Conservation (phyloP, 768 basidiomycete genomes). For the Tulasnella sp. region DNA sequence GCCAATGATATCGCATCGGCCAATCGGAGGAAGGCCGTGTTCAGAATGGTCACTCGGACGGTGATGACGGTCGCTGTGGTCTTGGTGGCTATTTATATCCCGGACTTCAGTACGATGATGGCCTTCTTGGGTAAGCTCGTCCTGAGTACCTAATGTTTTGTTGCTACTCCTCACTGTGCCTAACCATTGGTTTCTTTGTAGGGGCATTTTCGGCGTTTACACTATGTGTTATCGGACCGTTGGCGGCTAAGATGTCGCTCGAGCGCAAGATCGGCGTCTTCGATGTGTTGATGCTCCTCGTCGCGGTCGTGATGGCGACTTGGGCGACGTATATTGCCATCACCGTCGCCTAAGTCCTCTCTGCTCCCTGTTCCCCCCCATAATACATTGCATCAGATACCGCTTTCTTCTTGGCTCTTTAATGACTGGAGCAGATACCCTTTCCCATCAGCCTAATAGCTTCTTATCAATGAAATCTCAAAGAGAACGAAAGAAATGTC, state of each 20-base stretch:
- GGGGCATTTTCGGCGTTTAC: constrained; percentile 72
- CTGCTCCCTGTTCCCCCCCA: too few relatives aligned
- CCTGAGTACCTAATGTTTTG: not conserved
- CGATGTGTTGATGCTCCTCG: constrained; percentile 44
- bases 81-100: constrained; percentile 58
- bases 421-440: too few relatives aligned
- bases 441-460: too few relatives aligned
- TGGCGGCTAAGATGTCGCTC: constrained; percentile 57
- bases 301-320: constrained; percentile 52
- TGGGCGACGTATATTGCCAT: constrained; percentile 71
- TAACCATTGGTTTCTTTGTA: not conserved
- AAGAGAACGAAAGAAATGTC: too few relatives aligned
- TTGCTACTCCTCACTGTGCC: not conserved
- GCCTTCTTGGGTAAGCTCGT: constrained; percentile 60
- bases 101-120: constrained; percentile 75
- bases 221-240: constrained; percentile 66
- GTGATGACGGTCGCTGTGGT: constrained; percentile 50
- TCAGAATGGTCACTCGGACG: constrained; percentile 41
- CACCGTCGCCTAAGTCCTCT: constrained; percentile 14
- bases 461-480: too few relatives aligned
- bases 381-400: too few relatives aligned
- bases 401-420: too few relatives aligned
- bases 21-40: constrained; percentile 15
- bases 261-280: constrained; percentile 35
- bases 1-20: not conserved